These are phyloP conservation scores for Fusarium buxicola DNA, from an alignment of 2,329 filamentous ascomycete genomes.

Conservation along the genomic window DNA sequence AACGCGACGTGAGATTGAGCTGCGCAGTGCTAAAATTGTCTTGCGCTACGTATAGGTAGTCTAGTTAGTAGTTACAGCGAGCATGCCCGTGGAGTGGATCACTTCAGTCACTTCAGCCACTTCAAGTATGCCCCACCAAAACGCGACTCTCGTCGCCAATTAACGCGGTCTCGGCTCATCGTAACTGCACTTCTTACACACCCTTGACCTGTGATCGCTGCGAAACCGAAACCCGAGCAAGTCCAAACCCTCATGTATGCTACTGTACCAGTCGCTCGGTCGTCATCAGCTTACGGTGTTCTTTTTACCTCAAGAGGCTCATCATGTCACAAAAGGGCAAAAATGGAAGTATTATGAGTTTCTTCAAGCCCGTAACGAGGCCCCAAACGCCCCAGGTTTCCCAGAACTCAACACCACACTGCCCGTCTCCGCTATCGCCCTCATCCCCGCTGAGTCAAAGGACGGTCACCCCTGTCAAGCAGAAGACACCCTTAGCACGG, in stretches of 20 bases:
- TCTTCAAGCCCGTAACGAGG: slow-evolving; percentile 52
- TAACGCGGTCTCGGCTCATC: slow-evolving; percentile 27
- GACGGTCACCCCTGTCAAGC: slow-evolving; percentile 41
- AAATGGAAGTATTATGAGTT: slow-evolving; percentile 53
- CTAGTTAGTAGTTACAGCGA: too few relatives aligned
- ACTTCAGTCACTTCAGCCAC: slow-evolving; percentile 31
- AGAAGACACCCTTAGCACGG: slow-evolving; percentile 52
- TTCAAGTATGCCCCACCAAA: slow-evolving; percentile 6
- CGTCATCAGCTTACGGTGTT: background rate
- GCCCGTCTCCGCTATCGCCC: slow-evolving; percentile 35
- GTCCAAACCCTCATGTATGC: background rate
- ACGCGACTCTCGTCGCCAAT: slow-evolving; percentile 27
- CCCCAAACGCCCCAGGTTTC: slow-evolving; percentile 21
- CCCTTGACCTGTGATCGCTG: slow-evolving; percentile 12
- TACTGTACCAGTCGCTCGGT: slow-evolving; percentile 1
- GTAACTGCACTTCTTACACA: slow-evolving; percentile 17
- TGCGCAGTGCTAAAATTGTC: slow-evolving; percentile 8
- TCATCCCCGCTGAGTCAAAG: slow-evolving; percentile 45
- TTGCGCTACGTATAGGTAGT: too few relatives aligned
- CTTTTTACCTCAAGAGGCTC: slow-evolving; percentile 1
- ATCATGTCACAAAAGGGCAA: slow-evolving; percentile 42
- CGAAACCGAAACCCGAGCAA: background rate
- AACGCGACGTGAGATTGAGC: slow-evolving; percentile 24
- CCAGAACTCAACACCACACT: slow-evolving; percentile 15
- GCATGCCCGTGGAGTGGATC: too few relatives aligned